Evolutionary conservation across 805 yeast genomes (phyloP).

Genomic region (Kluyveromyces dobzhanskii): DNA sequence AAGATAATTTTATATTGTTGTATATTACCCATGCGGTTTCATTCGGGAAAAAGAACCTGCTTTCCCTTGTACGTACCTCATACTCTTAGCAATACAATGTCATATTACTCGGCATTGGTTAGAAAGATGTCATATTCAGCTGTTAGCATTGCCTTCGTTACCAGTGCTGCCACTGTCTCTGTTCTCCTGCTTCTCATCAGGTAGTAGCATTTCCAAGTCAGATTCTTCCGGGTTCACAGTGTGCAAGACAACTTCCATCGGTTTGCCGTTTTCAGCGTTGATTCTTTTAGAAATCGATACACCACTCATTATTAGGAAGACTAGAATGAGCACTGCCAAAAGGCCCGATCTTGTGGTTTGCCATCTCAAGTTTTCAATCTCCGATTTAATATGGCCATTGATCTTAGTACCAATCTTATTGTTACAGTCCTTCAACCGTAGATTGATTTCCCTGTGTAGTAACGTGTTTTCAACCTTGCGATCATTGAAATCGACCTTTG

Average conservation of each 20-base stretch:
- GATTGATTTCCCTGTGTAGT: conserved; percentile 56
- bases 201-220: conserved; percentile 16
- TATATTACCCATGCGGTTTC: no score
- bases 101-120: neutral
- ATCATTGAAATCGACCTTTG: conserved; percentile 77
- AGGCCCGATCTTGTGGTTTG: conserved; percentile 85
- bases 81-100: neutral
- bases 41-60: no score
- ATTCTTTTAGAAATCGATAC: conserved; percentile 33
- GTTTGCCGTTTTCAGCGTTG: conserved; percentile 27
- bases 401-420: conserved; percentile 79
- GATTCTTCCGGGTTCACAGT: conserved; percentile 32
- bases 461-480: conserved; percentile 79
- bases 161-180: conserved; percentile 12
- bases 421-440: conserved; percentile 71
- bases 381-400: conserved; percentile 73
- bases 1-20: no score
- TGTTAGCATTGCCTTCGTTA: conserved; percentile 1
- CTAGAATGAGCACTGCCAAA: conserved; percentile 60
- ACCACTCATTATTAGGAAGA: conserved; percentile 53
- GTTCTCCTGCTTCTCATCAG: conserved; percentile 20
- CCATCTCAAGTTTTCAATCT: conserved; percentile 88
- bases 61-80: no score
- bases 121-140: conserved; percentile 3
- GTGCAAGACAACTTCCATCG: conserved; percentile 29